A percentile compares a stretch with the other conserved stretches of the same genome.
These are phyloP conservation scores for Aspergillus texensis DNA, from an alignment of 2,329 filamentous ascomycete genomes.

Conservation along the genomic window DNA sequence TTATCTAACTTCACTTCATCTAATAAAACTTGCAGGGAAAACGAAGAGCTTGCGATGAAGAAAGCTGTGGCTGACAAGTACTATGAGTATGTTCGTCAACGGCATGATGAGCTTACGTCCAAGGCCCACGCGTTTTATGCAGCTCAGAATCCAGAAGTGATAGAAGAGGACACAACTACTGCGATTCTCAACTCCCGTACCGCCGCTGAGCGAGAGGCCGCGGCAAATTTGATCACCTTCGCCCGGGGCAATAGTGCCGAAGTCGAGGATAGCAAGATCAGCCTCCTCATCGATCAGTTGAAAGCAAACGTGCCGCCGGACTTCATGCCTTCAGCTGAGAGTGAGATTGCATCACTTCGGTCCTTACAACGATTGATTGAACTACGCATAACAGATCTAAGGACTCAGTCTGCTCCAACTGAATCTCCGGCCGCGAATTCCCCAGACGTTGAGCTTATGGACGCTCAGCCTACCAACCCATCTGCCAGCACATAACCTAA, in stretches of 20 bases:
- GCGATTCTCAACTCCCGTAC: conserved; percentile 30
- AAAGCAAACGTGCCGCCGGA: conserved; percentile 30
- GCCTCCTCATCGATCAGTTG: conserved; percentile 36
- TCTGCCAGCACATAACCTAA: not conserved
- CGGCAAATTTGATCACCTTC: conserved; percentile 35
- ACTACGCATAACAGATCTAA: conserved; percentile 31
- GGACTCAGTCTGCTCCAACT: conserved; percentile 6
- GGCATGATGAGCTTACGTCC: conserved; percentile 29
- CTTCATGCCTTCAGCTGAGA: conserved; percentile 27
- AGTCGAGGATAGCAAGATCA: conserved; percentile 25
- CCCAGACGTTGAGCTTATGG: not conserved
- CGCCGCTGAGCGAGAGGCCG: conserved; percentile 34
- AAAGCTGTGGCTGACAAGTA: conserved; percentile 25
- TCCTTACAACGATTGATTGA: conserved; percentile 35
- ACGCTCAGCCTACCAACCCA: not conserved
- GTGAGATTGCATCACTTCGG: conserved; percentile 34
- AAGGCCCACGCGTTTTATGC: conserved; percentile 31
- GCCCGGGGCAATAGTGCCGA: conserved; percentile 19
- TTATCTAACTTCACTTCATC: not conserved
- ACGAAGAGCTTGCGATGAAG: conserved; percentile 22
- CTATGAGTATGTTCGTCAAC: conserved; percentile 27
- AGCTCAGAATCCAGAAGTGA: conserved; percentile 22
- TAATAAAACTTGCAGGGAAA: conserved; percentile 24
- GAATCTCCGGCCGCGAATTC: not conserved
- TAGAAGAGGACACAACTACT: conserved; percentile 21